phyloP scores from a whole-genome alignment of 768 basidiomycete species.

The Tricholoma hemisulphureum region DNA sequence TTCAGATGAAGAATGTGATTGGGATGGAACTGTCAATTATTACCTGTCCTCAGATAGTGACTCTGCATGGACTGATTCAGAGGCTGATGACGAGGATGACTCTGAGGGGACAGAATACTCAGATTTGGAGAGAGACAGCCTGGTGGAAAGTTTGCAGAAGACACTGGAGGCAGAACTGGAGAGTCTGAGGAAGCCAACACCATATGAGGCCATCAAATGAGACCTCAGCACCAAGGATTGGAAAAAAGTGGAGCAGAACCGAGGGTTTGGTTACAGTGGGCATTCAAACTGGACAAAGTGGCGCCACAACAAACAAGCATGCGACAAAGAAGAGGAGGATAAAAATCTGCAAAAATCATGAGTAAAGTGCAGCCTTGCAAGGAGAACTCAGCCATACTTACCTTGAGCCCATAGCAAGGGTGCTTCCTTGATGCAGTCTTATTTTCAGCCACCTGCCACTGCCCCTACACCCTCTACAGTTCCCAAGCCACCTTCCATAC shows the following conservation, averaged over 20 bases:
- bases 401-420: background rate
- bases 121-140: no score
- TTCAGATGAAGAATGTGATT: no score
- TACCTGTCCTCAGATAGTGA: no score
- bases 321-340: background rate
- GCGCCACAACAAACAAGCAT: background rate
- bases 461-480: no score
- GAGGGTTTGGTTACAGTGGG: slow-evolving; percentile 12
- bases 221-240: background rate
- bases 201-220: background rate
- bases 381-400: background rate
- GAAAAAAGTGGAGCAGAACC: slow-evolving; percentile 10
- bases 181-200: background rate
- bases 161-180: no score
- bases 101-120: no score
- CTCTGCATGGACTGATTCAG: no score
- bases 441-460: background rate
- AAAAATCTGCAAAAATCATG: background rate
- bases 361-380: background rate
- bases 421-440: background rate
- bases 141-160: no score
- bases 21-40: no score
- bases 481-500: no score
- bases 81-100: no score
- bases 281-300: slow-evolving; percentile 7